Base-by-base conservation (phyloP, 140 eudicot species). In the Stevia rebaudiana region DNA sequence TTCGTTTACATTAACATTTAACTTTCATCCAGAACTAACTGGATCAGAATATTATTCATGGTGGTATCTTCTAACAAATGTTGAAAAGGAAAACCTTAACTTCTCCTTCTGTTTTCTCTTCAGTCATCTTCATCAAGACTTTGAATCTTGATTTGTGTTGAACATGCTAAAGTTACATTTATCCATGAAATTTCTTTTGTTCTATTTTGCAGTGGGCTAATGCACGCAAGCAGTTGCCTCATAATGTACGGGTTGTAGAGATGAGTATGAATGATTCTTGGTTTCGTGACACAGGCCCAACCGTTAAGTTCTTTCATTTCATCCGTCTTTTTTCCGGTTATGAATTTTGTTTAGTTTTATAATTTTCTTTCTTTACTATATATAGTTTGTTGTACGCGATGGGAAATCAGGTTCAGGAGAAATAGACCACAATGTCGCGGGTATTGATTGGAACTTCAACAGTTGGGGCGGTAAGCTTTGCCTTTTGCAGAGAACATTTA, bases 191-290 rank as follows among this genome's bases (percentile, higher is more conserved):
- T 36, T 23, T 28, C 0, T 68, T 68, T 23, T 17, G 46, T 62
- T 15, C 5, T 21, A 9, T 36, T 65, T 76, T 5, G 54, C 79
- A 92, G 98, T 88, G 96, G 98, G 69, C 44, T 3, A 88, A 92
- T 68, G 96, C 98, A 48, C 85, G 95, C 69, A 72, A 67, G 25
- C 80, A 37, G 71, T 78, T 92, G 51, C 95, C 96, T 50, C 80
- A 70, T 22, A 75, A 67, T 56, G 80, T 92, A 44, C 79, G 96
- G 89, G 98, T 92, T 74, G 81, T 72, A 16, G 98, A 92, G 82
- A 88, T 88, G 87, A 85, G 95, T 71, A 85, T 83, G 96, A 92
- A 92, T 64, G 98, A 92, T 73, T 85, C 98, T 50, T 92, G 98
- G 98, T 79, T 92, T 67, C 98, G 98, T 53, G 98, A 92, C 70